phyloP scores from a whole-genome alignment of 345 rosid genomes.

The Pelargonium nanum region DNA sequence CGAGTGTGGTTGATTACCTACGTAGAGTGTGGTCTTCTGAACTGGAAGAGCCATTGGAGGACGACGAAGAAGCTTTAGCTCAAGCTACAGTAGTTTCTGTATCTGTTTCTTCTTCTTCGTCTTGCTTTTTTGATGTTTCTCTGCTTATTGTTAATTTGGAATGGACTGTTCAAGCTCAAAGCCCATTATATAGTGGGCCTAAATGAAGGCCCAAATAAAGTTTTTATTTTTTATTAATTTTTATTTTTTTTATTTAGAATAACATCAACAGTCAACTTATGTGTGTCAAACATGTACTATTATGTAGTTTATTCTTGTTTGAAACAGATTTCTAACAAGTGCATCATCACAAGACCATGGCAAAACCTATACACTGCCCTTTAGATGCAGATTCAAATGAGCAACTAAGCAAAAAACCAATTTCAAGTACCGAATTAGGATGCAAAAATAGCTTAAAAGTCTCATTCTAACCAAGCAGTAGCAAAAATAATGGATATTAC shows the following conservation, averaged over 20 bases:
- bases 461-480: neutral
- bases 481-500: neutral
- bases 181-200: too few species aligned
- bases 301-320: too few species aligned
- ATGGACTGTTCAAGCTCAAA: too few species aligned
- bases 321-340: neutral
- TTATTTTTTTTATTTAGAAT: too few species aligned
- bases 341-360: neutral
- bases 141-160: too few species aligned
- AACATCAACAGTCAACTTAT: too few species aligned
- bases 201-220: too few species aligned
- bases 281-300: too few species aligned
- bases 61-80: neutral
- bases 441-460: neutral
- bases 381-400: neutral
- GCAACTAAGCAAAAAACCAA: neutral
- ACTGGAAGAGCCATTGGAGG: slow-evolving; percentile 46
- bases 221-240: too few species aligned
- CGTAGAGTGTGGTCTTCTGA: slow-evolving; percentile 95
- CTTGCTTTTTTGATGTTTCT: neutral
- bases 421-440: too few species aligned
- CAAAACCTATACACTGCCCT: neutral
- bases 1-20: slow-evolving; percentile 19
- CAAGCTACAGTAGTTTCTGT: slow-evolving; percentile 5
- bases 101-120: neutral